Conservation (phyloP, 768 basidiomycete genomes). For the Sarcodon aspratus region DNA sequence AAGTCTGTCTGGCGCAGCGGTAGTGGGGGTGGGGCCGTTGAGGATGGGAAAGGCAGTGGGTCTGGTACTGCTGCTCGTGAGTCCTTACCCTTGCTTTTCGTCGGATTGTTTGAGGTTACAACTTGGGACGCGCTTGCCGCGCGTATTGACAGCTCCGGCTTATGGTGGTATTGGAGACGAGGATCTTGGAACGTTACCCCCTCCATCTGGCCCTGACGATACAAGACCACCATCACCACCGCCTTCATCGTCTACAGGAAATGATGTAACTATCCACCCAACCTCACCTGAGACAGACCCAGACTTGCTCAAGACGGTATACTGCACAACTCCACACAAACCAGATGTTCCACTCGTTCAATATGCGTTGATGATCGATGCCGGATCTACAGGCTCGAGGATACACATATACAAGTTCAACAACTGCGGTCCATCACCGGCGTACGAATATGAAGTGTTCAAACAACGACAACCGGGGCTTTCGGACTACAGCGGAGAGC, state of each 20-base stretch:
- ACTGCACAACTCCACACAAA: conserved; percentile 52
- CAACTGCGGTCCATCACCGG: conserved; percentile 66
- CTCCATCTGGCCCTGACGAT: too few relatives aligned
- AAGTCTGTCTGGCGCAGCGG: conserved; percentile 8
- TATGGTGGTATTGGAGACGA: too few relatives aligned
- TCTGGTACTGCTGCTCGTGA: too few relatives aligned
- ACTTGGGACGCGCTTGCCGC: too few relatives aligned
- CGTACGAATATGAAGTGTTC: conserved; percentile 92
- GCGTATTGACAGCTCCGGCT: too few relatives aligned
- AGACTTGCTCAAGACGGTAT: conserved; percentile 58
- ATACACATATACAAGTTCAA: conserved; percentile 99
- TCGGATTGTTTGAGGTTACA: too few relatives aligned
- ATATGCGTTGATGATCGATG: conserved; percentile 96
- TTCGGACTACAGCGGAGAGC: conserved; percentile 45
- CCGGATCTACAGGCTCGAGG: conserved; percentile 93
- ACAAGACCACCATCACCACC: too few relatives aligned
- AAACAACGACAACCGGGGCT: conserved; percentile 73
- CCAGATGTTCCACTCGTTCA: conserved; percentile 54
- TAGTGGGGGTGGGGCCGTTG: too few relatives aligned
- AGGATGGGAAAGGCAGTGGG: too few relatives aligned
- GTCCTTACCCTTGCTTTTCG: too few relatives aligned
- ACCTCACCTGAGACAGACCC: conserved; percentile 64
- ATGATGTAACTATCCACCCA: conserved; percentile 20
- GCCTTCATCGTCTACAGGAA: not conserved
- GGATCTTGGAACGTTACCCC: too few relatives aligned